phyloP scores from a whole-genome alignment of 2,329 filamentous ascomycete genomes.

The Cercospora sojina region DNA sequence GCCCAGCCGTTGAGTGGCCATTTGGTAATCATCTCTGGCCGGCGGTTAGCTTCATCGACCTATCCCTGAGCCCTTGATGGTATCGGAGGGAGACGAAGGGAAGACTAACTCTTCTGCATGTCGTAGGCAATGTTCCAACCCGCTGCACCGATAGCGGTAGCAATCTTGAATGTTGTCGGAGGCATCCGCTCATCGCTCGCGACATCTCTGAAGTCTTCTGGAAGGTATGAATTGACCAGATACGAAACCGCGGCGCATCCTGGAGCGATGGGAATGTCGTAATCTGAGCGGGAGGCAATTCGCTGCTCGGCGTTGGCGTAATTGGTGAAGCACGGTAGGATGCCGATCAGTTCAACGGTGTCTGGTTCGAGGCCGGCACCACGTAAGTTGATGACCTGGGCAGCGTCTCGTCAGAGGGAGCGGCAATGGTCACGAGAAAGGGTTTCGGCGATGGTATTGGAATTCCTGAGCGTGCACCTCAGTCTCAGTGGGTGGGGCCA shows the following conservation, averaged over 20 bases:
- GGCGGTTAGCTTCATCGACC: background rate
- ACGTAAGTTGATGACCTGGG: slow-evolving; percentile 4
- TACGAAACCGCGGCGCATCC: slow-evolving; percentile 17
- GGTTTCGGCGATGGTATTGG: background rate
- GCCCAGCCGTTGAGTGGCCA: background rate
- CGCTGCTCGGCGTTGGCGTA: slow-evolving; percentile 16
- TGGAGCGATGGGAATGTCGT: slow-evolving; percentile 19
- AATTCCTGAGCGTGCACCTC: background rate
- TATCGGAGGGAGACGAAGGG: background rate
- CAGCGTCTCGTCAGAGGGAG: background rate
- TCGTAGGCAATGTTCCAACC: slow-evolving; percentile 20
- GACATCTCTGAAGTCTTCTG: slow-evolving; percentile 15
- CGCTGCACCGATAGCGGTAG: slow-evolving; percentile 2
- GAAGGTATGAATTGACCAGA: slow-evolving; percentile 10
- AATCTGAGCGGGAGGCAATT: background rate
- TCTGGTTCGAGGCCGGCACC: slow-evolving; percentile 10
- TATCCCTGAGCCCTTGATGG: background rate
- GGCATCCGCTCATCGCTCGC: slow-evolving; percentile 9
- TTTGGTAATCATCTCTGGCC: background rate
- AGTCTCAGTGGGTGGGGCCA: background rate
- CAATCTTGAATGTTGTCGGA: slow-evolving; percentile 8
- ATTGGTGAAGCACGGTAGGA: slow-evolving; percentile 21
- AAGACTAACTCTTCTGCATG: slow-evolving; percentile 9
- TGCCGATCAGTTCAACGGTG: slow-evolving; percentile 16
- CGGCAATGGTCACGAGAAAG: background rate